A percentile compares a stretch with the other conserved stretches of the same genome.
phyloP scores from a whole-genome alignment of 83 land plant genomes.

The Diphasiastrum complanatum region DNA sequence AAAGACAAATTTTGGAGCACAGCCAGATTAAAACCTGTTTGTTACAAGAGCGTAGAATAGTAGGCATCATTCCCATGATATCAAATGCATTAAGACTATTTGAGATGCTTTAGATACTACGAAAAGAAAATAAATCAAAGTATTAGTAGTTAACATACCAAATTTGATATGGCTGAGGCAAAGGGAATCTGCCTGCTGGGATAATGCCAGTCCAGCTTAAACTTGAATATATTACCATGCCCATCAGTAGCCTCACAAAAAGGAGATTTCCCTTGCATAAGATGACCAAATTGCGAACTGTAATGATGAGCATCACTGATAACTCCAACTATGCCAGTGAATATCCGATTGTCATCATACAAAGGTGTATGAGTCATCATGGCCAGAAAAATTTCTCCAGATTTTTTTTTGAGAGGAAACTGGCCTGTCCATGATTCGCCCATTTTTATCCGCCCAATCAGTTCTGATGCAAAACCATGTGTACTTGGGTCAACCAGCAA shows the following conservation, averaged over 20 bases:
- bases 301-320: constrained; percentile 11
- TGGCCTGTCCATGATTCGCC: constrained; percentile 27
- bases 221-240: too few species aligned
- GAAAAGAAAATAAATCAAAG: too few species aligned
- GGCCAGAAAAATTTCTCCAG: constrained; percentile 31
- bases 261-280: too few species aligned
- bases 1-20: too few species aligned
- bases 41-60: too few species aligned
- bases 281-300: not conserved
- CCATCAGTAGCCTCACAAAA: too few species aligned
- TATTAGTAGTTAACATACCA: too few species aligned
- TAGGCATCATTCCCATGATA: too few species aligned
- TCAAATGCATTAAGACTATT: too few species aligned
- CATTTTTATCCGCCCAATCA: not conserved
- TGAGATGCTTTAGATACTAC: constrained; percentile 3
- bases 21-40: too few species aligned
- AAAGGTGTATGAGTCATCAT: constrained; percentile 28
- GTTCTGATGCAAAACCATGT: not conserved
- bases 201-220: too few species aligned
- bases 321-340: constrained; percentile 25
- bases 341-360: constrained; percentile 22
- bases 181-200: not conserved
- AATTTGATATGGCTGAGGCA: not conserved
- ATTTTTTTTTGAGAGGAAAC: constrained; percentile 26
- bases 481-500: constrained; percentile 12